Evolutionary conservation across 1,139 yeast species (phyloP), one percentile per base, ranked within the genome.

Genomic region (Lodderomyces pseudojiufengensis): DNA sequence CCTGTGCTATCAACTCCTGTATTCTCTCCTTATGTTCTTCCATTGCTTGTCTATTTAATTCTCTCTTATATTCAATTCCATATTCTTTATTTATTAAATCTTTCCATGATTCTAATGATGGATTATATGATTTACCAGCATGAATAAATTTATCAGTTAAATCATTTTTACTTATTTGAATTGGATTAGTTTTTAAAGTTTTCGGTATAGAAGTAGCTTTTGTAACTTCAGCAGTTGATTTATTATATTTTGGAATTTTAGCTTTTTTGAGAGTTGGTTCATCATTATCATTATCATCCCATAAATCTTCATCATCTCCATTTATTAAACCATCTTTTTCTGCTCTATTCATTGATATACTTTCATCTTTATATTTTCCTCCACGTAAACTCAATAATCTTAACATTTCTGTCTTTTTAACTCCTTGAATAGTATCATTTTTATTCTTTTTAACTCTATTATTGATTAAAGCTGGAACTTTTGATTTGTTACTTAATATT

Each of bases 121-220:
- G 98, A 55, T 92, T 92, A 55, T 92, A 92, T 3, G 97, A 90
- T 57, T 84, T 84, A 37, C 98, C 98, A 2, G 82, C 92, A 50
- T 81, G 83, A 5, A 80, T 42, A 5, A 47, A 39, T 27, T 57
- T 52, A 9, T 50, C 38, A 9, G 45, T 45, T 20, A 47, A 42
- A 18, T 47, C 59, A 6, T 53, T 61, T 16, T 76, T 80, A 5
- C 70, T 58, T 15, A 73, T 68, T 46, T 61, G 65, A 21, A 80
- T 59, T 1, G 95, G 87, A 2, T 65, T 65, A 33, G 63, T 61
- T 29, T 61, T 65, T 42, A 84, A 52, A 0, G 95, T 83, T 23
- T 57, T 57, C 9, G 95, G 94, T 3, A 61, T 65, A 8, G 54
- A 63, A 3, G 68, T 64, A 5, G 88, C 76, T 16, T 58, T 57